A percentile compares a stretch with the other conserved stretches of the same genome.
Conservation (phyloP, 495 filamentous ascomycete genomes). For the Acidiella bohemica region DNA sequence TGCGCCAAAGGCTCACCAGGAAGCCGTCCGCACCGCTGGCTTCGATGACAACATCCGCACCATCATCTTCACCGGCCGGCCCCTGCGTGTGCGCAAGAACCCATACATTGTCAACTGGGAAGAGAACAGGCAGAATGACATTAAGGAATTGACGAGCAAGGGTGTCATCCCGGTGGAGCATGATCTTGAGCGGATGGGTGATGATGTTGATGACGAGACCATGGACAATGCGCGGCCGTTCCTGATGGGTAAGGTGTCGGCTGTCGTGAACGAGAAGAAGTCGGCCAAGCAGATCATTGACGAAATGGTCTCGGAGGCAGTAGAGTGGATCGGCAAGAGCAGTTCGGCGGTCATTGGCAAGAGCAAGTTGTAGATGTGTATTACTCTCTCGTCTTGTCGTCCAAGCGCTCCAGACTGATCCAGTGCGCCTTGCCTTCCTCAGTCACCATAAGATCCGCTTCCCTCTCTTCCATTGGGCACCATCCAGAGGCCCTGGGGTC, state of each 20-base stretch:
- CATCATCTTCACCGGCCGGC: slow-evolving; percentile 94
- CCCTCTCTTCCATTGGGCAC: neutral
- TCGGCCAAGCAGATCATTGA: slow-evolving; percentile 84
- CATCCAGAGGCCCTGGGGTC: neutral
- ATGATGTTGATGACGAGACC: slow-evolving; percentile 59
- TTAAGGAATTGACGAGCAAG: slow-evolving; percentile 77
- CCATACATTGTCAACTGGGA: slow-evolving; percentile 93
- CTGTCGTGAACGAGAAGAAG: slow-evolving; percentile 88
- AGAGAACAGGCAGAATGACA: slow-evolving; percentile 72
- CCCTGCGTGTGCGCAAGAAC: slow-evolving; percentile 85
- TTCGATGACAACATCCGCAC: slow-evolving; percentile 94
- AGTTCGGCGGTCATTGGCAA: slow-evolving; percentile 8
- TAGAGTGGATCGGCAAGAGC: slow-evolving; percentile 6
- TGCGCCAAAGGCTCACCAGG: slow-evolving; percentile 87
- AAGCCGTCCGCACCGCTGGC: slow-evolving; percentile 80
- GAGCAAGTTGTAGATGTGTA: slow-evolving; percentile 19
- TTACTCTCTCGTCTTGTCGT: too few relatives aligned
- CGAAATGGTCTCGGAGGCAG: slow-evolving; percentile 52
- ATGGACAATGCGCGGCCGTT: slow-evolving; percentile 86
- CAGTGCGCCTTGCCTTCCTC: neutral
- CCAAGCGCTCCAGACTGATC: too few relatives aligned
- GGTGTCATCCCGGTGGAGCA: slow-evolving; percentile 86
- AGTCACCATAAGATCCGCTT: neutral
- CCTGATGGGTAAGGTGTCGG: slow-evolving; percentile 93
- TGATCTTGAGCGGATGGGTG: slow-evolving; percentile 74